Base-by-base conservation (phyloP, 1,139 yeast genomes). In the Candida tetrigidarum region DNA sequence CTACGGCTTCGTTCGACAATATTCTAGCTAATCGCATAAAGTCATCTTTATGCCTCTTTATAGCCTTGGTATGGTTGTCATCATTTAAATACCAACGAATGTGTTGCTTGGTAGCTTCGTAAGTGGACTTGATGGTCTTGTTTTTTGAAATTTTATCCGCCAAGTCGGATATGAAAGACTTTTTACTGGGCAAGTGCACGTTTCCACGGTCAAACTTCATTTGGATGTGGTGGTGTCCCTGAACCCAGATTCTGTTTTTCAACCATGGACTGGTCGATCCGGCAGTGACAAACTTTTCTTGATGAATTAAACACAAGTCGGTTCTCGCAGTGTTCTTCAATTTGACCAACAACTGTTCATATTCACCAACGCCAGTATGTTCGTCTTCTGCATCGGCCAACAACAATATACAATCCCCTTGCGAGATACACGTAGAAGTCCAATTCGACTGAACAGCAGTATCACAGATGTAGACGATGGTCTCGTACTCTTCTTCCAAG, bases 371-470 rank as follows among this genome's bases (percentile, higher is more conserved):
- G 22, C 81, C 80, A 0, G 91, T 83, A 5, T 84, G 83, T 3
- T 86, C 84, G 45, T 82, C 73, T 22, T 71, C 76, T 3, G 91
- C 85, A 65, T 86, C 87, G 0, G 92, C 93, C 15, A 86, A 61
- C 11, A 87, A 64, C 27, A 86, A 63, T 20, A 89, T 82, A 67
- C 97, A 92, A 63, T 93, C 99, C 10, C 97, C 98, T 63, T 92
- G 98, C 5, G 95, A 82, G 40, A 93, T 86, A 63, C 99, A 93
- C 0, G 97, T 89, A 8, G 83, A 79, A 0, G 97, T 90, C 99
- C 99, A 93, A 26, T 84, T 78, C 0, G 97, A 88, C 52, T 83
- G 84, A 3, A 87, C 81, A 1, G 88, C 78, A 0, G 97, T 84
- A 57, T 93, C 98, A 30, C 96, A 93, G 18, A 93, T 83, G 58